These are phyloP conservation scores for Carex pumila DNA, from an alignment of 176 grass and related monocot genomes.

Conservation along the genomic window DNA sequence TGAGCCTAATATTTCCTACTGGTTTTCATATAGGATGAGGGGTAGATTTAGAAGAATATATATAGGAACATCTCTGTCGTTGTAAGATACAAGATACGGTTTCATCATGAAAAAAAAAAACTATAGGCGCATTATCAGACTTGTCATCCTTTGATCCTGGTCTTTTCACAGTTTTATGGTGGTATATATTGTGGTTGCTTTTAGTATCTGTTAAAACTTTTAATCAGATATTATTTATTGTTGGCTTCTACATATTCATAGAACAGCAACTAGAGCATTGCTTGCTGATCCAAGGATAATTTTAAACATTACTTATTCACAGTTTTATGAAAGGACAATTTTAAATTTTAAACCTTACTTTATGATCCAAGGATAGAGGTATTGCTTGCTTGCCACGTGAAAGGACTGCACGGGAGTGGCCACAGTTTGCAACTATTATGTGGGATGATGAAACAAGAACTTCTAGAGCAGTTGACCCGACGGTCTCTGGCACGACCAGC, in stretches of 20 bases:
- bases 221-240: neutral
- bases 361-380: slow-evolving; percentile 51
- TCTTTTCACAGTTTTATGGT: neutral
- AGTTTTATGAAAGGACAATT: neutral
- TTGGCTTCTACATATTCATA: neutral
- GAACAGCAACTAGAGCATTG: neutral
- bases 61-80: too few relatives aligned
- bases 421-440: slow-evolving; percentile 48
- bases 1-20: too few relatives aligned
- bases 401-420: slow-evolving; percentile 59
- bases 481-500: slow-evolving; percentile 24
- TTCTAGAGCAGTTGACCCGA: slow-evolving; percentile 49
- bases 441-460: slow-evolving; percentile 53
- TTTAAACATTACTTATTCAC: slow-evolving; percentile 16
- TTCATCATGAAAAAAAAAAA: too few relatives aligned
- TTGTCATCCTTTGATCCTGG: neutral
- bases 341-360: slow-evolving; percentile 19
- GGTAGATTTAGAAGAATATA: too few relatives aligned
- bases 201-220: neutral
- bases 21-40: too few relatives aligned
- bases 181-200: neutral
- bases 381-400: slow-evolving; percentile 40
- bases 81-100: too few relatives aligned
- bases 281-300: neutral
- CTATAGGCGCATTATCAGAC: too few relatives aligned